Evolutionary conservation across 768 basidiomycete genomes (phyloP).

Genomic region (Chalciporus pseudorubinellus): DNA sequence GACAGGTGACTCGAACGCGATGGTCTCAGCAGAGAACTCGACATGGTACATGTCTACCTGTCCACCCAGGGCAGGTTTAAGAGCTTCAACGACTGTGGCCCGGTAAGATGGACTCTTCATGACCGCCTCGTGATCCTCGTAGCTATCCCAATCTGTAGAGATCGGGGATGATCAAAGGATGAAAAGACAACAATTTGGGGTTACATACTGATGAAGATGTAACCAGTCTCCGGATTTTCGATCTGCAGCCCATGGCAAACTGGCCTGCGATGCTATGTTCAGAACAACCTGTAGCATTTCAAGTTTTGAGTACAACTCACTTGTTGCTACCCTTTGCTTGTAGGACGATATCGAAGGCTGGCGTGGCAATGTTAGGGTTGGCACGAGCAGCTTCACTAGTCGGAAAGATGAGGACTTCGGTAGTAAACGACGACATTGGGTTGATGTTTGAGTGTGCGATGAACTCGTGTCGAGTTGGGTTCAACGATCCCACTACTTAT

Average conservation of each 20-base stretch:
- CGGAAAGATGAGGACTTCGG: constrained; percentile 23
- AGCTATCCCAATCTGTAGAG: constrained; percentile 26
- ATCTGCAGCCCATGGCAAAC: constrained; percentile 20
- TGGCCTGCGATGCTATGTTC: constrained; percentile 9
- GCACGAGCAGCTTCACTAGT: constrained; percentile 7
- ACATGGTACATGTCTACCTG: constrained; percentile 20
- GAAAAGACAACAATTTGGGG: not conserved
- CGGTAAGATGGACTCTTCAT: constrained; percentile 4
- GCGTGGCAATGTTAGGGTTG: not conserved
- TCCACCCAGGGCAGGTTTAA: constrained; percentile 7
- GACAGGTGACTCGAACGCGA: constrained; percentile 22
- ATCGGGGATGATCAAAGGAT: not conserved
- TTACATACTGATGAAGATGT: constrained; percentile 17
- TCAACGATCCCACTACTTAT: too few relatives aligned
- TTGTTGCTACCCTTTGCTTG: constrained; percentile 5
- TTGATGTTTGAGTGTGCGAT: not conserved
- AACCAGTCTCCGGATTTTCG: constrained; percentile 15
- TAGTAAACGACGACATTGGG: constrained; percentile 16
- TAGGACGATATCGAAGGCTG: constrained; percentile 10
- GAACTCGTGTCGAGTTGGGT: too few relatives aligned
- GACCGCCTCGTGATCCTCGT: constrained; percentile 19
- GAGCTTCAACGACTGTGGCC: not conserved
- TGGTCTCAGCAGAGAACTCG: constrained; percentile 12
- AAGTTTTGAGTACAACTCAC: constrained; percentile 15
- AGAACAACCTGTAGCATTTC: not conserved